These are phyloP conservation scores for Brachypodium distachyon DNA, from an alignment of 202 grass and related monocot genomes.

Conservation along the genomic window DNA sequence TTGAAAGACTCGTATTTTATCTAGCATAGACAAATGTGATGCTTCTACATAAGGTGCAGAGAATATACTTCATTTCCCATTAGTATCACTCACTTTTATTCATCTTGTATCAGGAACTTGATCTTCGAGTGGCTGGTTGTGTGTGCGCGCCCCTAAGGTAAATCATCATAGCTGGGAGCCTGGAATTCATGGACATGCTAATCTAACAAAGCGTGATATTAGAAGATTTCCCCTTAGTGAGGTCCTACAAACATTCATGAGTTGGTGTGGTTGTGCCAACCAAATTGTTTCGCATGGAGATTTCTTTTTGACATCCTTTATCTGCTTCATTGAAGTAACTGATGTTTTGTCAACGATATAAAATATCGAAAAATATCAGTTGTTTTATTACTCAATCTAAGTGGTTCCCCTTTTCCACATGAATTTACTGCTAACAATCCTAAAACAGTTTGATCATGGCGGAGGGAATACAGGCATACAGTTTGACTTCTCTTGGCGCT, in stretches of 20 bases:
- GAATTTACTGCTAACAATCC: conserved; percentile 79
- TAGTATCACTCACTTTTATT: background rate
- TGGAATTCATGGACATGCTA: conserved; percentile 70
- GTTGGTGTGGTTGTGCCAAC: conserved; percentile 68
- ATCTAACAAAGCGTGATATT: conserved; percentile 40
- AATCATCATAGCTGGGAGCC: conserved; percentile 51
- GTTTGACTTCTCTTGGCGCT: conserved; percentile 55
- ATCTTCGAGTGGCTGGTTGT: conserved; percentile 57
- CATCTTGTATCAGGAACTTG: conserved; percentile 65
- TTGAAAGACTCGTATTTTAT: too few species aligned
- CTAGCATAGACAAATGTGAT: too few species aligned
- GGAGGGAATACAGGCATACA: conserved; percentile 70
- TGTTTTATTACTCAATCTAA: background rate
- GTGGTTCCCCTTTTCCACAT: conserved; percentile 37
- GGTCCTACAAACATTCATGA: conserved; percentile 52
- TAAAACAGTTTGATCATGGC: conserved; percentile 76
- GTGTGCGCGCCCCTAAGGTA: conserved; percentile 49
- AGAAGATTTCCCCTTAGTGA: conserved; percentile 33
- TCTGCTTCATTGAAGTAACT: background rate
- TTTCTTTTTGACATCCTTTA: conserved; percentile 26
- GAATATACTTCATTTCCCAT: background rate
- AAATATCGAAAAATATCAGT: background rate
- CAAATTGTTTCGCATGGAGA: conserved; percentile 72
- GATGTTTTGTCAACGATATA: background rate
- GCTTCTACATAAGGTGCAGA: background rate